Base-by-base conservation (phyloP, 1,284 basidiomycete genomes). In the Fereydounia khargensis region DNA sequence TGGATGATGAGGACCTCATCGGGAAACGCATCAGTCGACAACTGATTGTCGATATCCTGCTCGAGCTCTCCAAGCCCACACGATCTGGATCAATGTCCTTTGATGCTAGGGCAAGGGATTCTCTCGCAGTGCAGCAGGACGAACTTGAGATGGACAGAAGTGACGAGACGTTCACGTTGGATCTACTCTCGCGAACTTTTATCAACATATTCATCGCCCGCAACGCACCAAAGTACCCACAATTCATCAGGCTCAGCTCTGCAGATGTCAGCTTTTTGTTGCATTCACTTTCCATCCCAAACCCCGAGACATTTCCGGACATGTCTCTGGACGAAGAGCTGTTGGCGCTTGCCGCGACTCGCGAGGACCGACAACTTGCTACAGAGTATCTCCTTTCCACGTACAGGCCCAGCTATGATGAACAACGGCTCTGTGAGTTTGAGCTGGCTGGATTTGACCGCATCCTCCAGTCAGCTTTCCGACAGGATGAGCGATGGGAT, bases 221-320 rank as follows among this genome's bases (percentile, higher is more conserved):
- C 47, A 99, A 97, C 74, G 84, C 95, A 13, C 89, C 95, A 0
- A 98, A 97, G 78, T 99, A 97, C 76, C 86, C 87, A 0, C 91
- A 96, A 77, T 91, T 87, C 77, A 82, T 97, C 49, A 78, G 82
- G 47, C 81, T 92, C 28, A 77, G 84, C 0, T 84, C 83, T 2
- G 85, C 82, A 33, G 80, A 83, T 1, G 80, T 91, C 4, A 86
- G 91, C 57, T 80, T 79, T 32, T 84, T 97, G 56, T 82, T 99
- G 27, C 80, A 87, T 36, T 82, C 83, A 8, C 83, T 99, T 9
- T 84, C 89, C 0, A 78, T 81, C 21, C 89, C 91, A 67, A 76
- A 81, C 0, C n/a, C n/a, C n/a, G n/a, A n/a, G n/a, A n/a, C n/a
- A n/a, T n/a, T n/a, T n/a, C n/a, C n/a, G n/a, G n/a, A n/a, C n/a